Evolutionary conservation across 306 rosid genomes (phyloP).

Genomic region (Begonia loranthoides): DNA sequence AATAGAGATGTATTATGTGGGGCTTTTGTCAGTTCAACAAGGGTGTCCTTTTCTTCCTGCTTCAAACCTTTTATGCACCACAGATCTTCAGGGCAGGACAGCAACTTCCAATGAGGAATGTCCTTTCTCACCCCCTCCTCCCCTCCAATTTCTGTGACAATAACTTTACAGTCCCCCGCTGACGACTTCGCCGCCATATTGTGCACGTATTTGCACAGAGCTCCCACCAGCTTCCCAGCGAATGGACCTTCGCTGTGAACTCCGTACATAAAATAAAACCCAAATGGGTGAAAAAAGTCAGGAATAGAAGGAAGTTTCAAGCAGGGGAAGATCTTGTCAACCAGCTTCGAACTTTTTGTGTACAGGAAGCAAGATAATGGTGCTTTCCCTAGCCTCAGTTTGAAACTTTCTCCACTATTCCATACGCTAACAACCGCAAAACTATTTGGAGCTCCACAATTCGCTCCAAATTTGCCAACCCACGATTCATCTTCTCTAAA

Average conservation of each 20-base stretch:
- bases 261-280: conserved; percentile 87
- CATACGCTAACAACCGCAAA: conserved; percentile 93
- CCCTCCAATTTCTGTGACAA: conserved; percentile 74
- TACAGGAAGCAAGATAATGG: conserved; percentile 50
- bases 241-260: conserved; percentile 54
- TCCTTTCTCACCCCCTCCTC: conserved; percentile 36
- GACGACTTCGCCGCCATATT: conserved; percentile 41
- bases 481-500: conserved; percentile 29
- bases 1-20: conserved; percentile 59
- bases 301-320: conserved; percentile 52
- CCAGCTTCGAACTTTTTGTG: conserved; percentile 46
- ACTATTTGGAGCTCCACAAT: conserved; percentile 26
- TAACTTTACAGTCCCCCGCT: conserved; percentile 37
- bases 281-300: conserved; percentile 63
- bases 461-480: conserved; percentile 15
- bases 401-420: conserved; percentile 69
- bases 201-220: conserved; percentile 58
- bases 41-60: conserved; percentile 24
- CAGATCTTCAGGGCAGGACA: conserved; percentile 73
- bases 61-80: conserved; percentile 87
- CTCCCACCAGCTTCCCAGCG: conserved; percentile 53
- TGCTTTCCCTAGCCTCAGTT: conserved; percentile 60
- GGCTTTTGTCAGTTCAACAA: conserved; percentile 39
- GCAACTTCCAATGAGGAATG: conserved; percentile 76
- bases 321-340: conserved; percentile 68